Evolutionary conservation across 768 basidiomycete genomes (phyloP), one percentile per base, ranked within the genome.

Genomic region (Hirschioporus abietinus): DNA sequence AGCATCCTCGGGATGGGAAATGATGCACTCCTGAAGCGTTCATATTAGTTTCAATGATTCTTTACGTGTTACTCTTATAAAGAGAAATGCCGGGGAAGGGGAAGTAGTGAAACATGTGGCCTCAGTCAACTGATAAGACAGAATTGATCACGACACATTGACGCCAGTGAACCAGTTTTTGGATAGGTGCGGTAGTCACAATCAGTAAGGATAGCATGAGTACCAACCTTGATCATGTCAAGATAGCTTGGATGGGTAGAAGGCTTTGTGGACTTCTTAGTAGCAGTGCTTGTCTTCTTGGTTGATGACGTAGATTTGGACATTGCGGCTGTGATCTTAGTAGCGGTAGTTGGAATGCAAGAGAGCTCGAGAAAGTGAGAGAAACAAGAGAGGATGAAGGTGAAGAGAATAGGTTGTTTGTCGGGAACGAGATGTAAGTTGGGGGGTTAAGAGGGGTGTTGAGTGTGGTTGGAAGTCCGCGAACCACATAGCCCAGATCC

Each of bases 211-310:
- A 15, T 15, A 15, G 42, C 42, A 52, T 60, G 61, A 59, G 63
- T 66, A 69, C 82, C 74, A 71, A 90, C 90, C 83, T 91, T 91
- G 76, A 92, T 91, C 90, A 92, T 92, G 65, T 92, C 89, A 66
- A 84, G 76, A 87, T 87, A 89, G 66, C 83, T 75, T 10, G 88
- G 88, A 71, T 88, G 87, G 57, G 83, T 66, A 64, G 75, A 52
- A 20, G 42, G 42, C 42, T 52, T 52, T 52, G 42, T 74, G 52
- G 79, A 70, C 77, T 84, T 86, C 74, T 83, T 76, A 63, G 79
- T 8, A n/a, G n/a, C 70, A 65, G 74, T 70, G 66, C 81, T 73
- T 35, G 83, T 70, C 74, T 86, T 88, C 79, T 82, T 78, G 27
- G 80, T 63, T 52, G 42, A 52, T 52, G 42, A 52, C 12, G 42